Base-by-base conservation (phyloP, 1,284 basidiomycete genomes). In the Termitomyces sp. region DNA sequence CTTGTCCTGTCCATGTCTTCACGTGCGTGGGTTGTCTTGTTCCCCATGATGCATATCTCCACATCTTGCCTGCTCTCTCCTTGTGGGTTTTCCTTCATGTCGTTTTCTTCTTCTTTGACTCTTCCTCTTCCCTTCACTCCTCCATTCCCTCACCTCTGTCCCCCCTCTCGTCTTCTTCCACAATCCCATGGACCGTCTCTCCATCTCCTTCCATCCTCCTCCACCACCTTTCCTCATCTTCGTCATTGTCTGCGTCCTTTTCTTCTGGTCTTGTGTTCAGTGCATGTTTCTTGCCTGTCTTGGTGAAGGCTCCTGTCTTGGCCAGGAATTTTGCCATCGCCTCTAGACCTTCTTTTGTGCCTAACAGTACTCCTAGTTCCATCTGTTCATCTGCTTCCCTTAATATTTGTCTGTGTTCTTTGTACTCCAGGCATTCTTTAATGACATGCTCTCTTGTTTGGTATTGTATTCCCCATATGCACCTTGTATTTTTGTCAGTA, bases 401-500 rank as follows among this genome's bases (percentile, higher is more conserved):
- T 3, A 52, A 15, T 17, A 38, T 44, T 1, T 42, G 0, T 12
- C 33, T 21, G 21, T 45, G 33, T 9, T 13, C 28, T 3, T 52
- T 10, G n/a, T 52, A 45, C 5, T n/a, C 13, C 1, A 15, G 17
- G 38, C 44, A 53, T 3, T 15, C 24, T 10, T 13, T 19, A 9
- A 53, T 26, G 0, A 47, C 13, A 13, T 53, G 43, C n/a, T 47
- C 26, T 2, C 36, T 12, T 6, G 54, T 52, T 36, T 55, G 64
- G 3, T 48, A 70, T 57, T 74, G 76, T 1, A 72, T 65, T 1
- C 69, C 61, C n/a, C 67, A 72, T 48, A 71, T 67, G 61, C 68
- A 41, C 9, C 13, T 44, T 33, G n/a, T n/a, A n/a, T n/a, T n/a
- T 19, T 41, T 6, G 26, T 54, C 45, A 17, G 53, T 21, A 55